Evolutionary conservation across 768 basidiomycete species (phyloP).

Genomic region (Boletus pseudopeckii): DNA sequence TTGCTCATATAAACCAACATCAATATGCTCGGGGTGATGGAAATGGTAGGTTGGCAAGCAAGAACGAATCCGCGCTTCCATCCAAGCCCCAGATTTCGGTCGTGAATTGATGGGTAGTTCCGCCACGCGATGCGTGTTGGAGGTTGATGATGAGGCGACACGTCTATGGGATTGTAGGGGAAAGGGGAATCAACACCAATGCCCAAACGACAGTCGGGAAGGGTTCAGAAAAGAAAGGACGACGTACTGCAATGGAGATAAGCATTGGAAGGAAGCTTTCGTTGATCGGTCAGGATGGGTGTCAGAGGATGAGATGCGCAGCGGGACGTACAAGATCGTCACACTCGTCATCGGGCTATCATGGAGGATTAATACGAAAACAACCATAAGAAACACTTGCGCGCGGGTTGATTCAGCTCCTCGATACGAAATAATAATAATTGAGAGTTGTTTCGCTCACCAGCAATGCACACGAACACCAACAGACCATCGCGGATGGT

Average conservation of each 20-base stretch:
- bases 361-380: slow-evolving; percentile 2
- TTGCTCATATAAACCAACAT: background rate
- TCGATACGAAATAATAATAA: background rate
- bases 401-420: background rate
- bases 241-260: slow-evolving; percentile 17
- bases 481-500: slow-evolving; percentile 26
- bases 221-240: background rate
- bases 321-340: slow-evolving; percentile 13
- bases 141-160: slow-evolving; percentile 21
- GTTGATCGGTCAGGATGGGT: background rate
- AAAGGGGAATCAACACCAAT: background rate
- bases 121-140: background rate
- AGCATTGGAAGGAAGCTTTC: slow-evolving; percentile 21
- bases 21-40: background rate
- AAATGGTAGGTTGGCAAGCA: slow-evolving; percentile 1
- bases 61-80: slow-evolving; percentile 13
- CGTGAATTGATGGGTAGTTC: slow-evolving; percentile 1
- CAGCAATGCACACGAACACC: slow-evolving; percentile 10
- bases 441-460: slow-evolving; percentile 7
- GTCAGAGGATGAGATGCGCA: background rate
- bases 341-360: background rate
- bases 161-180: slow-evolving; percentile 1
- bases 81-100: slow-evolving; percentile 17
- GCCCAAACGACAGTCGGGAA: too few relatives aligned
- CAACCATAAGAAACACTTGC: slow-evolving; percentile 13